Percentiles rank a stretch among this genome's conserved stretches.
phyloP scores from a whole-genome alignment of 352 stramenopile genomes.

The Pythium rhizo-oryzae region DNA sequence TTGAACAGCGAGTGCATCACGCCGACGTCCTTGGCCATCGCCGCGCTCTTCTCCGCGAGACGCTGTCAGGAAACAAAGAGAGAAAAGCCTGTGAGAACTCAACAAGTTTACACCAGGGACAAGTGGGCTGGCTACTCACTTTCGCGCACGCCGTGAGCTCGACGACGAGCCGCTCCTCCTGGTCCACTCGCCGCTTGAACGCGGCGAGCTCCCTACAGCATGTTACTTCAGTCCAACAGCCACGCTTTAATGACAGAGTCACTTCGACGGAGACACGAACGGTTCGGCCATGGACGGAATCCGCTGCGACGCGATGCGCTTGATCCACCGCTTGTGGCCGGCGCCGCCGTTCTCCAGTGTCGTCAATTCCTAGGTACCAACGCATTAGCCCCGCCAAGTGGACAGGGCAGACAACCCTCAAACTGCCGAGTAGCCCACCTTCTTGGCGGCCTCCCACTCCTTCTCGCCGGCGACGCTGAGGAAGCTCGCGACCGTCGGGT shows the following conservation, averaged over 20 bases:
- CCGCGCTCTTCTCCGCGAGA: conserved; percentile 57
- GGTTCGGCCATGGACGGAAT: conserved; percentile 38
- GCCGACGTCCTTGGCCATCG: conserved; percentile 55
- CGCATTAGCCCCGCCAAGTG: too few species aligned
- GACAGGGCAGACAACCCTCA: not conserved
- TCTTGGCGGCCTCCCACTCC: conserved; percentile 65
- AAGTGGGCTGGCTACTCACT: conserved; percentile 14
- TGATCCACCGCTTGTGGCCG: conserved; percentile 70
- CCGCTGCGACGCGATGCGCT: conserved; percentile 47
- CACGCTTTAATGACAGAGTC: too few species aligned
- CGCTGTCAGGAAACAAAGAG: conserved; percentile 26
- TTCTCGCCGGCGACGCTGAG: conserved; percentile 45
- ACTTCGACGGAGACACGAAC: conserved; percentile 19
- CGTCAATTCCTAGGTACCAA: conserved; percentile 34
- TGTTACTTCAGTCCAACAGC: too few species aligned
- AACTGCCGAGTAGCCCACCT: conserved; percentile 22
- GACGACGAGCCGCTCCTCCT: conserved; percentile 48
- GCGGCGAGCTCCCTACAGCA: conserved; percentile 40
- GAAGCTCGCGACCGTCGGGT: conserved; percentile 56
- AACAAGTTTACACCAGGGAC: not conserved
- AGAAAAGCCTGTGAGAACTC: not conserved
- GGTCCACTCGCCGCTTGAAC: conserved; percentile 66
- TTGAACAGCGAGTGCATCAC: conserved; percentile 56
- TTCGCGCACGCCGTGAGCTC: conserved; percentile 60
- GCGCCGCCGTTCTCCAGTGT: conserved; percentile 63